A percentile compares a stretch with the other conserved stretches of the same genome.
Conservation (phyloP, 208 protist genomes). For the Histomonas meleagridis region DNA sequence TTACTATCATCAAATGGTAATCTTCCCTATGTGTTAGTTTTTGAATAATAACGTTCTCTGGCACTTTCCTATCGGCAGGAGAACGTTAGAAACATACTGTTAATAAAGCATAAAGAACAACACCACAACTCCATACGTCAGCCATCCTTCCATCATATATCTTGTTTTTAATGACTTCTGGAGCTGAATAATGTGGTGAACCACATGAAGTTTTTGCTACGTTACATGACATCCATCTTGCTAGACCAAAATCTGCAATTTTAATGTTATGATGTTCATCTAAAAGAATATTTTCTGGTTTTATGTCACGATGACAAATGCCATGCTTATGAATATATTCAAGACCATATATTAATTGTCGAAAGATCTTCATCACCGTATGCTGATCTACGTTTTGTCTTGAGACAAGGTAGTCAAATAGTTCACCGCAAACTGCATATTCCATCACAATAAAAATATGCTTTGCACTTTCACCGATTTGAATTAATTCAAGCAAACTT, state of each 20-base stretch:
- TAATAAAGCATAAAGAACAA: constrained; percentile 26
- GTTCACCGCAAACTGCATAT: not conserved
- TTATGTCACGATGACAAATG: constrained; percentile 40
- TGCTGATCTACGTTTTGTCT: not conserved
- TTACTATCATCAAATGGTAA: not conserved
- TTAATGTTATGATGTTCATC: constrained; percentile 29
- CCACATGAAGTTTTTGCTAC: constrained; percentile 4
- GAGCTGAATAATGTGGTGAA: constrained; percentile 36
- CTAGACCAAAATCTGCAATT: constrained; percentile 27
- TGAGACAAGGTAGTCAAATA: not conserved
- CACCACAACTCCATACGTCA: not conserved
- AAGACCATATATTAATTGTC: constrained; percentile 39
- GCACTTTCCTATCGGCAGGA: too few species aligned
- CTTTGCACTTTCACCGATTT: not conserved
- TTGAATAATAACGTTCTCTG: not conserved
- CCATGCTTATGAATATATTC: constrained; percentile 31
- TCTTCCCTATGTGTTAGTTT: not conserved
- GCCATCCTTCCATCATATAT: not conserved
- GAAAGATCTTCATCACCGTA: not conserved
- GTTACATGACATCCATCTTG: not conserved
- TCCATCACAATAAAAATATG: not conserved
- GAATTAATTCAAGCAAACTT: not conserved
- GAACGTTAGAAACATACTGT: not conserved
- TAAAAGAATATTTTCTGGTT: constrained; percentile 40
- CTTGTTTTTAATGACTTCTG: constrained; percentile 5